Base-by-base conservation (phyloP, 805 yeast genomes). In the Pichia cabralensis region DNA sequence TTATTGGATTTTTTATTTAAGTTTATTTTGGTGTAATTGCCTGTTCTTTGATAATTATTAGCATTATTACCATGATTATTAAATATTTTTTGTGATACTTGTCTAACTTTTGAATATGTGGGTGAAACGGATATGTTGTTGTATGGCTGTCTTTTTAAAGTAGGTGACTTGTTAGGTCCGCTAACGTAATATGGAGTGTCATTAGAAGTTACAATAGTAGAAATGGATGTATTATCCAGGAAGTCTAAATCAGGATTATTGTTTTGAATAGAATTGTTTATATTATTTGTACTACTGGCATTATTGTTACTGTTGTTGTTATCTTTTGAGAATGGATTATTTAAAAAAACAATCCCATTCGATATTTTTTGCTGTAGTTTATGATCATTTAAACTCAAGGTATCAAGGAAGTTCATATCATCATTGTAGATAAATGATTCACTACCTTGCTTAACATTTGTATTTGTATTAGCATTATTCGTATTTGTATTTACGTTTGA, bases 391-490 rank as follows among this genome's bases (percentile, higher is more conserved):
- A 33, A 27, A 29, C 23, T 37, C 15, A 38, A 10, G 7, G 33
- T 38, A 33, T 38, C 40, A 14, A 42, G 26, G 5, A 45, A 44
- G 18, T 34, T 34, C 26, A 35, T n/a, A 36, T 46, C 50, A 36
- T 46, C 50, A 26, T 45, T 30, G 25, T 53, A 53, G 3, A 53
- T 52, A 37, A 55, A 55, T 12, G 52, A 53, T 34, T 55, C 60
- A 10, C 38, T 45, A n/a, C 42, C 48, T 12, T 30, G 18, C 25
- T 26, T 24, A 3, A 10, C n/a, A 20, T 23, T 19, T 8, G 10
- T 11, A 22, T 13, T 13, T 10, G 15, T 22, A 13, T 13, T 18
- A 7, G 15, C 9, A 34, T 21, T 30, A 18, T 22, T 28, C 20
- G 24, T 10, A 12, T 26, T 19, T 14, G 13, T 6, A 19, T 19